Evolutionary conservation across 1,284 basidiomycete species (phyloP).

Genomic region (Cryptococcus hybrid): DNA sequence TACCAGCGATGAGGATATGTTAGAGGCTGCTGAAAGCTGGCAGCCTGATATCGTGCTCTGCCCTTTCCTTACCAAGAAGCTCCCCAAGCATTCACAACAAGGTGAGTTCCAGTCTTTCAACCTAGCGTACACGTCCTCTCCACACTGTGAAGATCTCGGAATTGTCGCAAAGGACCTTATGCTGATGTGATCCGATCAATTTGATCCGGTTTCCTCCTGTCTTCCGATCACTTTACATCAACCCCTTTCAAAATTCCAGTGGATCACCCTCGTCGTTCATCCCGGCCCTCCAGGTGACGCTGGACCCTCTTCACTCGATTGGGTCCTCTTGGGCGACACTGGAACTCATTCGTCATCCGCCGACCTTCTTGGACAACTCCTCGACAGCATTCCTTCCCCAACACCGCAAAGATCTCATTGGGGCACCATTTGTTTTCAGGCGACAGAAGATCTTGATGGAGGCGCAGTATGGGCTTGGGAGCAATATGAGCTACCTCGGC

Average conservation of each 20-base stretch:
- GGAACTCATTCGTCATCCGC: slow-evolving; percentile 40
- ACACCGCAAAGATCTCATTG: slow-evolving; percentile 44
- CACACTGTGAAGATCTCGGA: neutral
- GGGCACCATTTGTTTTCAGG: slow-evolving; percentile 53
- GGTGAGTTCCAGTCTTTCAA: slow-evolving; percentile 23
- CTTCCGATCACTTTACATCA: neutral
- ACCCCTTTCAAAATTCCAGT: slow-evolving; percentile 18
- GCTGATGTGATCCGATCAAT: neutral
- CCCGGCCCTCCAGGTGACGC: slow-evolving; percentile 54
- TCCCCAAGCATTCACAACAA: slow-evolving; percentile 48
- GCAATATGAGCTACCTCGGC: slow-evolving; percentile 48
- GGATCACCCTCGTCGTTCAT: slow-evolving; percentile 53
- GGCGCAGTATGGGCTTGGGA: slow-evolving; percentile 55
- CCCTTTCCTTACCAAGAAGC: slow-evolving; percentile 52
- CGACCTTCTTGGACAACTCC: slow-evolving; percentile 38
- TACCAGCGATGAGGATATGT: slow-evolving; percentile 47
- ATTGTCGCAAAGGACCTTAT: neutral
- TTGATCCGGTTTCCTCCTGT: neutral
- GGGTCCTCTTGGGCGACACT: slow-evolving; percentile 52
- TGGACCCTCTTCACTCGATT: slow-evolving; percentile 53
- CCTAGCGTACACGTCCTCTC: neutral
- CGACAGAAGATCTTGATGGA: slow-evolving; percentile 51
- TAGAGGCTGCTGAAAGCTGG: slow-evolving; percentile 44
- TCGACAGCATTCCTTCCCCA: slow-evolving; percentile 18
- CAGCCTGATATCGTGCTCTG: slow-evolving; percentile 52